Conservation (phyloP, 768 basidiomycete species). For the Calvatia gigantea region DNA sequence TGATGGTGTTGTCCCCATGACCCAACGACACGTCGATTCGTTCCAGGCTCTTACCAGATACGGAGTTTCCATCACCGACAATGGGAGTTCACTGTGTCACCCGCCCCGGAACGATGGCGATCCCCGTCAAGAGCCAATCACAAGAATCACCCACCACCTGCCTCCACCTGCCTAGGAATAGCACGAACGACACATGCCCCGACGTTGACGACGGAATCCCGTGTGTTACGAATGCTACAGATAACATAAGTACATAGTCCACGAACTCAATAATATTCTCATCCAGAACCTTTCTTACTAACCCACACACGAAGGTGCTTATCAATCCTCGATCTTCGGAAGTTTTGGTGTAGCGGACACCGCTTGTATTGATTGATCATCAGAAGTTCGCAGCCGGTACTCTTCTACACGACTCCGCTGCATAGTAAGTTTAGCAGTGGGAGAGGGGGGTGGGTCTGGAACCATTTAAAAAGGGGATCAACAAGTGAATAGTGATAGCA, state of each 20-base stretch:
- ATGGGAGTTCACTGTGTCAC: no score
- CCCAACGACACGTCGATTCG: background rate
- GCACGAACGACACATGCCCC: background rate
- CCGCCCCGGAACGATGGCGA: no score
- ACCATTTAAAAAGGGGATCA: no score
- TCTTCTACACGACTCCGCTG: no score
- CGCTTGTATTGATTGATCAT: no score
- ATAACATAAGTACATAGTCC: background rate
- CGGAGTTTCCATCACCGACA: background rate
- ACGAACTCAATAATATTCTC: background rate
- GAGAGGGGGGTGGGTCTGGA: no score
- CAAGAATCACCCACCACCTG: background rate
- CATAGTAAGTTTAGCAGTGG: no score
- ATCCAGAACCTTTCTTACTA: no score
- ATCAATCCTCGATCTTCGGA: background rate
- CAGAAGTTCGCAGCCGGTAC: no score
- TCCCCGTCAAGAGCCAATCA: no score
- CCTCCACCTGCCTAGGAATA: background rate
- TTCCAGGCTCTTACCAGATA: background rate
- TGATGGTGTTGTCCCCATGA: slow-evolving; percentile 2
- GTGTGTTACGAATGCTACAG: background rate
- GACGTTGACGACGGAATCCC: background rate
- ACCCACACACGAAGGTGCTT: no score
- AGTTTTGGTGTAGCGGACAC: background rate
- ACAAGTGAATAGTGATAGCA: no score